Base-by-base conservation (phyloP, 2,329 filamentous ascomycete genomes). In the Passalora sequoiae region DNA sequence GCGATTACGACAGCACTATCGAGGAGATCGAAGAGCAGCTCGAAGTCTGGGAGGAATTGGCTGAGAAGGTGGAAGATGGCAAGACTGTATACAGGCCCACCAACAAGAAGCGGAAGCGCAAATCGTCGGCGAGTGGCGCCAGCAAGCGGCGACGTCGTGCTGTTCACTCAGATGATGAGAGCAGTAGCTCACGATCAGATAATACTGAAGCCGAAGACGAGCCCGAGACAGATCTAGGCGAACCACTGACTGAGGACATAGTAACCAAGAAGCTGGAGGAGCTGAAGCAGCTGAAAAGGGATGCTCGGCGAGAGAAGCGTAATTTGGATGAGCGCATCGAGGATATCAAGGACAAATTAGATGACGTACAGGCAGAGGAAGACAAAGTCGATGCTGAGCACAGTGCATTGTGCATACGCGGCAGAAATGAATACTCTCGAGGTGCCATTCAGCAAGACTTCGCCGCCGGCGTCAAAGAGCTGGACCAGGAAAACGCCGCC, bases 371-470 rank as follows among this genome's bases (percentile, higher is more conserved):
- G 8, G 43, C 55, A 1, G 57, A 64, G 24, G 47, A 61, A 10
- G 55, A 54, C 2, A 47, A 56, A 1, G 57, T 70, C 12, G 55
- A 66, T 30, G 62, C 59, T 7, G 44, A 66, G 24, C 59, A 66
- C 43, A 66, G 56, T 30, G 60, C 57, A 2, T 56, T 69, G 1
- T 75, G 78, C 47, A 79, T 83, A 43, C 62, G 66, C 12, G 71
- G 69, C 4, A 68, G 80, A 17, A 84, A 83, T 40, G 56, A 71
- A 0, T 80, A 77, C 46, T 75, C 77, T 0, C 74, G 71, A 40
- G 55, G 55, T 0, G 71, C 70, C 0, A 81, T 84, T 28, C 72
- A 75, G 53, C 59, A 67, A 9, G 77, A 83, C 41, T 83, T 81
- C 56, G 77, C 76, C 1, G 65, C 69, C 33, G 79, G 79, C 0